A percentile compares a stretch with the other conserved stretches of the same genome.
phyloP scores from a whole-genome alignment of 2,329 filamentous ascomycete genomes.

The Neonectria coccinea region DNA sequence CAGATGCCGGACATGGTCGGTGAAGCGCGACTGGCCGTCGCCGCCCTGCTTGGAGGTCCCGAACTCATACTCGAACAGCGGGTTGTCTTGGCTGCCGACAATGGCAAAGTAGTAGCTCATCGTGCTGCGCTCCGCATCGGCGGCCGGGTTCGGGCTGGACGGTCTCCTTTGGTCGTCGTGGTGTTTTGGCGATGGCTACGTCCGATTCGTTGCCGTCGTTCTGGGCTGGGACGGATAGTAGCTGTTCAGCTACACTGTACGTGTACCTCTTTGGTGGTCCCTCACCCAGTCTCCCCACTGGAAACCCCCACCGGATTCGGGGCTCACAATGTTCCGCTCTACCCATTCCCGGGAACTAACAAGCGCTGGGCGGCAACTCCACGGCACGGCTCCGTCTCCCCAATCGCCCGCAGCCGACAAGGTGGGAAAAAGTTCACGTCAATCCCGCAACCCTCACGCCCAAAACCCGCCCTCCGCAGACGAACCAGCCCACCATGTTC shows the following conservation, averaged over 20 bases:
- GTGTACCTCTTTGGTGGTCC: constrained; percentile 12
- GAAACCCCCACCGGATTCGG: constrained; percentile 29
- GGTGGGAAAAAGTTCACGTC: constrained; percentile 42
- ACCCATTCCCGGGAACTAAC: constrained; percentile 29
- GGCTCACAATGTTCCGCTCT: constrained; percentile 47
- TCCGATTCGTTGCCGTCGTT: constrained; percentile 12
- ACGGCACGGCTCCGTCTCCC: constrained; percentile 25
- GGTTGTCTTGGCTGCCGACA: constrained; percentile 93
- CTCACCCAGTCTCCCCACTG: constrained; percentile 5
- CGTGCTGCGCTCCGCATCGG: constrained; percentile 49
- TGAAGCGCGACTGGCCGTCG: constrained; percentile 90
- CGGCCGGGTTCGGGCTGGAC: constrained; percentile 3
- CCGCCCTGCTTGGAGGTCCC: constrained; percentile 96
- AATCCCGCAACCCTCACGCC: constrained; percentile 27
- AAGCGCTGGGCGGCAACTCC: constrained; percentile 24
- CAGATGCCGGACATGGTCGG: constrained; percentile 88
- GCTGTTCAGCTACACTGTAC: constrained; percentile 8
- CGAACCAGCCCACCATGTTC: constrained; percentile 72
- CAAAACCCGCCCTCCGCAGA: constrained; percentile 24
- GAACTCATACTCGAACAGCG: constrained; percentile 96
- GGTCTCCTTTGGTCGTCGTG: neutral
- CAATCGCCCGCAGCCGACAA: constrained; percentile 26
- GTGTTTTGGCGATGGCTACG: constrained; percentile 18
- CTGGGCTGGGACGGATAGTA: constrained; percentile 3
- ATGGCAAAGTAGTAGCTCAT: constrained; percentile 99